Evolutionary conservation across 2,329 filamentous ascomycete genomes (phyloP), one percentile per base, ranked within the genome.

Genomic region (Didymella sp.): DNA sequence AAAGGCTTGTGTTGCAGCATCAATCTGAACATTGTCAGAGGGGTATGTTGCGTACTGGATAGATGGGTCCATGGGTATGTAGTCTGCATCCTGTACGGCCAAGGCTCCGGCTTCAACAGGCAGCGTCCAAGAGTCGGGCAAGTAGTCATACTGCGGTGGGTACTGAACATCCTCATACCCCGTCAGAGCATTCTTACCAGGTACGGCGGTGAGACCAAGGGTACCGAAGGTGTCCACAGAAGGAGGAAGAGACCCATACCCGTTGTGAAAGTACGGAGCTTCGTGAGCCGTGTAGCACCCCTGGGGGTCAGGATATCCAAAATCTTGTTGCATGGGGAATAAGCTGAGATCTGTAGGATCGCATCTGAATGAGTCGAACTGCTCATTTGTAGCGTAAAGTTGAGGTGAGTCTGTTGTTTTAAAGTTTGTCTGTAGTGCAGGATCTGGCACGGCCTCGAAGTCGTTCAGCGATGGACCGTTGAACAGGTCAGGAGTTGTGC

Each of bases 261-360:
- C 22, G 19, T 48, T 25, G 8, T 43, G 22, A 31, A 57, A 57
- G 22, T 52, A 57, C 7, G 54, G 54, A 6, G 24, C 21, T 21
- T 43, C 25, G 5, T 48, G 44, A 49, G 48, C n/a, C 6, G 30
- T 31, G 12, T 52, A 49, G 44, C 51, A 57, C 37, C n/a, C n/a
- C 17, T 44, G 43, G 3, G 54, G 54, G 17, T 52, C 37, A 31
- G 48, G 30, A 17, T 57, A 52, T 4, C 33, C 12, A 21, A 31
- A 48, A 12, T 13, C 13, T 8, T 47, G 54, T 19, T 44, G 19
- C 15, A 25, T 40, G 40, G 45, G 25, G 15, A 31, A 40, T 8
- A 42, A 40, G 46, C 19, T 27, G 41, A 24, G 17, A 17, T 27
- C 19, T 7, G 31, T 17, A 22, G 22, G 21, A 19, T 33, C 24